phyloP scores from a whole-genome alignment of 2,329 filamentous ascomycete species.

The Karstenula rhodostoma region DNA sequence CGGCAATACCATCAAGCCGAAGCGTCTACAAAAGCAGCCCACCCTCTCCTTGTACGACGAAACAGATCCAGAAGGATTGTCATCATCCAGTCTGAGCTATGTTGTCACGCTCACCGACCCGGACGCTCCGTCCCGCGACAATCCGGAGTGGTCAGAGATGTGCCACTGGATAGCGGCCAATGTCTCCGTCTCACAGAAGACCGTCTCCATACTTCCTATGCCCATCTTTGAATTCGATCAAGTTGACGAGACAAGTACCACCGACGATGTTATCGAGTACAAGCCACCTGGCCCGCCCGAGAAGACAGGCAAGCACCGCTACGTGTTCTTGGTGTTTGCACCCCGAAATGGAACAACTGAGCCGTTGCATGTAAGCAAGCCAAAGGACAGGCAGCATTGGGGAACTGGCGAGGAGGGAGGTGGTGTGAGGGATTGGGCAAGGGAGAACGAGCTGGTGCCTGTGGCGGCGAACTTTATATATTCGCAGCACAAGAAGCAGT shows the following conservation, averaged over 20 bases:
- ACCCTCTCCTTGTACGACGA: constrained; percentile 50
- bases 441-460: constrained; percentile 57
- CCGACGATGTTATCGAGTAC: constrained; percentile 57
- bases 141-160: constrained; percentile 65
- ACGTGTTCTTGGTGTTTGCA: constrained; percentile 63
- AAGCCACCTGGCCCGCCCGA: constrained; percentile 63
- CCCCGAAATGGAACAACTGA: constrained; percentile 55
- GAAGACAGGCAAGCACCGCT: constrained; percentile 65
- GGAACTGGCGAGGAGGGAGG: constrained; percentile 59
- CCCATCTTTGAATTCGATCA: constrained; percentile 29
- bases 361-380: constrained; percentile 54
- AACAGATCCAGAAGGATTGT: constrained; percentile 27
- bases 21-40: constrained; percentile 53
- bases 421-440: constrained; percentile 62
- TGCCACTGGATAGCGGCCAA: constrained; percentile 63
- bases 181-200: constrained; percentile 36
- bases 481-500: constrained; percentile 59
- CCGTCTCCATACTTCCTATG: constrained; percentile 36
- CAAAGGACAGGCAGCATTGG: constrained; percentile 63
- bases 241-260: constrained; percentile 20
- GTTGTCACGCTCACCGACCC: constrained; percentile 65
- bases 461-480: constrained; percentile 59
- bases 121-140: constrained; percentile 62
- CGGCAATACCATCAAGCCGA: constrained; percentile 63
- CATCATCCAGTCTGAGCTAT: constrained; percentile 49